Base-by-base conservation (phyloP, 371 early-diverging fungal genomes). In the Zopfochytrium polystomum region DNA sequence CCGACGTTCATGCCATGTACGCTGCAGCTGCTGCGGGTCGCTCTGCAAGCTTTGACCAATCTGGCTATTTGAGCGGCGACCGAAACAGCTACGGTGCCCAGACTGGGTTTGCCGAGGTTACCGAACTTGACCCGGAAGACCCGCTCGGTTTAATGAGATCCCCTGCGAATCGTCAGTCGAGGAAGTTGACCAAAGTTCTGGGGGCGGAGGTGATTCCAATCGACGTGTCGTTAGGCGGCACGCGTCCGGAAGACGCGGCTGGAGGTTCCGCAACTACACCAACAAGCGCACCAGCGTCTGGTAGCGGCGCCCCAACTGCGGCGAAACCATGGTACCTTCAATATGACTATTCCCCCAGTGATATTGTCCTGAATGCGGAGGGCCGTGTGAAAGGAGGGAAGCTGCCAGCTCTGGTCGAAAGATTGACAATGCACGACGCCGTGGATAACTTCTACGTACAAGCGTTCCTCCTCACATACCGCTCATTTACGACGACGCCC, bases 361-460 rank as follows among this genome's bases (percentile, higher is more conserved):
- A 93, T 34, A 79, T 96, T 48, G 65, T 90, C 1, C 84, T 94
- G 65, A 89, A 81, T 71, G 74, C 82, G 75, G 93, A 95, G 49
- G 70, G 73, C 31, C 81, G 88, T 60, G 90, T 96, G 55, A 87
- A 88, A 66, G 94, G 95, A 51, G 95, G 92, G 23, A 90, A 92
- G 3, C 68, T 96, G 20, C 67, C 74, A 2, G 89, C 91, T 0
- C 80, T 96, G 1, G 81, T 94, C 3, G 95, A 93, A 74, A 80
- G 90, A n/a, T 76, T 95, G 60, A 95, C 95, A 0, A 80, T 87
- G 23, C 95, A 95, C 66, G 92, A 92, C 42, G 15, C 64, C 9
- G 63, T 60, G 42, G 79, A 82, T 52, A 15, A 63, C 1, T 42
- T 64, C 26, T 74, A 60, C 50, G 54, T 65, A 1, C 63, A 59